phyloP scores from a whole-genome alignment of 1,284 basidiomycete genomes.

The Cutaneotrichosporon arboriforme region DNA sequence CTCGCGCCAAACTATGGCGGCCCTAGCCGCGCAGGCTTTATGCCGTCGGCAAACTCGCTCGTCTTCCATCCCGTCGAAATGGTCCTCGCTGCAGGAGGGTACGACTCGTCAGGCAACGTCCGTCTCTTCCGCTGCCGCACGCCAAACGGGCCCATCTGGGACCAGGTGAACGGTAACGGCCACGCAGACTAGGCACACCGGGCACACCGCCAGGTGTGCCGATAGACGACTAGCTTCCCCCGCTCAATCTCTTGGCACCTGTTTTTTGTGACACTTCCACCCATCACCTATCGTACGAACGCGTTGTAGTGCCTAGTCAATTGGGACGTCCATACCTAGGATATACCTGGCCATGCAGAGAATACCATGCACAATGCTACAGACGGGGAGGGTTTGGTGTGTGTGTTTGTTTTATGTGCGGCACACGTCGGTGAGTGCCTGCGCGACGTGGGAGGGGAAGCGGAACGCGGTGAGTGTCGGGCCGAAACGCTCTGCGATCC shows the following conservation, averaged over 20 bases:
- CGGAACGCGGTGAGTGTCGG: constrained; percentile 35
- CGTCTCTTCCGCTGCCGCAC: constrained; percentile 38
- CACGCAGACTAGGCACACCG: not conserved
- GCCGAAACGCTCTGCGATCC: constrained; percentile 34
- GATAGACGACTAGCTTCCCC: too few relatives aligned
- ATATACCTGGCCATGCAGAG: constrained; percentile 3
- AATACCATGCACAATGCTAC: too few relatives aligned
- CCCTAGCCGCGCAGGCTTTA: constrained; percentile 26
- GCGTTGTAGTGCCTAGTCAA: too few relatives aligned
- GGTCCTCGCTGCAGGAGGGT: constrained; percentile 45
- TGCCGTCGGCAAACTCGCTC: constrained; percentile 41
- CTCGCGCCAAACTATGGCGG: constrained; percentile 28
- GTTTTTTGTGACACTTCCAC: too few relatives aligned
- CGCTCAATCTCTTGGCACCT: too few relatives aligned
- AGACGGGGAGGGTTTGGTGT: too few relatives aligned
- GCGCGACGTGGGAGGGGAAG: constrained; percentile 33
- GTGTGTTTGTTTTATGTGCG: not conserved
- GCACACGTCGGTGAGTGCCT: constrained; percentile 33
- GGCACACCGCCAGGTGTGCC: too few relatives aligned
- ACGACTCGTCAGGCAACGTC: constrained; percentile 44
- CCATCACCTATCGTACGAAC: too few relatives aligned
- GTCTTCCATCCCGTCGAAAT: constrained; percentile 49
- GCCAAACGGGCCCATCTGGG: constrained; percentile 14
- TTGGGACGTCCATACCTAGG: too few relatives aligned
- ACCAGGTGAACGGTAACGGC: constrained; percentile 12